Base-by-base conservation (phyloP, 129 eudicot genomes). In the Logfia minima region DNA sequence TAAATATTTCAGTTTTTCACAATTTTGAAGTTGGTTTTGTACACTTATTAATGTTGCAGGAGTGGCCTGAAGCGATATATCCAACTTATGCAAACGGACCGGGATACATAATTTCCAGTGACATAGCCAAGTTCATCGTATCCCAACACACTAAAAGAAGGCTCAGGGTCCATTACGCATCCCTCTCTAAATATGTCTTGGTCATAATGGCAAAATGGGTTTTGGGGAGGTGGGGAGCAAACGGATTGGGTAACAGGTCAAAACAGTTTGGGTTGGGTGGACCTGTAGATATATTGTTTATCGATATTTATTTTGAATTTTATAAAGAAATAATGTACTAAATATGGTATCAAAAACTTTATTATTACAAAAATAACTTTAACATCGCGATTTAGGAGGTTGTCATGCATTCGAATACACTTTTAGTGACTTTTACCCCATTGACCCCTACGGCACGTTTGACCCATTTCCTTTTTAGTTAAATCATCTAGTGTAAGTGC, bases 1-100 rank as follows among this genome's bases (percentile, higher is more conserved):
- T 37, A 41, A 58, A 29, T 67, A 53, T 21, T 52, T 52, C 72
- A 9, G 32, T 34, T 59, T 31, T 61, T 18, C 60, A 16, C n/a
- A 3, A 55, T 29, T 66, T 56, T 77, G 35, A 75, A 71, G 68
- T 70, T 71, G 14, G 24, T 10, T 26, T 53, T 45, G 7, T 59
- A 9, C 4, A 63, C 21, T 65, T 73, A 0, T 77, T 71, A 24
- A 77, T 90, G 59, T 64, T 75, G 74, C 96, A 94, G 98, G 98
- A 94, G 51, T 94, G 97, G 96, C 98, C 97, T 0, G 90, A 94
- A 77, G 92, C 84, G 68, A 85, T 89, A 39, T 91, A 94, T 82
- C 98, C 98, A 39, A 90, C 96, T 19, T 94, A 94, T 73, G 98
- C 98, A 61, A 91, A 94, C 45, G 98, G 98, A 18, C 97, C 98